Conservation (phyloP, 2,329 filamentous ascomycete species). For the Xylaria sp. region DNA sequence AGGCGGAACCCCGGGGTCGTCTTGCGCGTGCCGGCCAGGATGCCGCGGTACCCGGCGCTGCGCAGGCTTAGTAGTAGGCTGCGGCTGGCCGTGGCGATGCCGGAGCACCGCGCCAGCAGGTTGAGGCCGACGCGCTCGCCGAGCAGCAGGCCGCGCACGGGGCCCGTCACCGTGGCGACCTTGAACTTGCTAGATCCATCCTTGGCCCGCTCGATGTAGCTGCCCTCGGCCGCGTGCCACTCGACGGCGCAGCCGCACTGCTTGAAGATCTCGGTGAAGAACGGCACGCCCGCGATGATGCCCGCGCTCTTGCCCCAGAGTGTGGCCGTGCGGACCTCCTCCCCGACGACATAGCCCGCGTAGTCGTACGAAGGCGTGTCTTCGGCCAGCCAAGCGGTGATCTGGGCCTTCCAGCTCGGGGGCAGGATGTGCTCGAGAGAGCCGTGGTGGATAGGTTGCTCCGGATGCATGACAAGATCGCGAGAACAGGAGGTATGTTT, state of each 20-base stretch:
- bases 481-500: not conserved
- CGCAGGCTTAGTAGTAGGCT: conserved; percentile 67
- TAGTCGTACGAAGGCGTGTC: conserved; percentile 98
- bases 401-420: conserved; percentile 81
- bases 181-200: conserved; percentile 63
- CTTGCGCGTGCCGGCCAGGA: conserved; percentile 94
- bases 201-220: conserved; percentile 70
- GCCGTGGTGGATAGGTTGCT: conserved; percentile 54
- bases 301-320: conserved; percentile 78
- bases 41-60: conserved; percentile 79
- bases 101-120: conserved; percentile 88
- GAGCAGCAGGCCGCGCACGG: conserved; percentile 82
- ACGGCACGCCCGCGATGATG: conserved; percentile 89
- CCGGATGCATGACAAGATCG: conserved; percentile 40
- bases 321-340: conserved; percentile 70
- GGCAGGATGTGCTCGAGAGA: conserved; percentile 78
- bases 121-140: conserved; percentile 95
- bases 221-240: conserved; percentile 86
- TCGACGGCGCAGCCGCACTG: conserved; percentile 92
- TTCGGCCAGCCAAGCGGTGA: conserved; percentile 90
- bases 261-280: conserved; percentile 92
- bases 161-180: conserved; percentile 86
- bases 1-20: conserved; percentile 95
- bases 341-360: conserved; percentile 94
- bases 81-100: conserved; percentile 79